Evolutionary conservation across 805 yeast genomes (phyloP).

Genomic region (Monosporozyma unispora): DNA sequence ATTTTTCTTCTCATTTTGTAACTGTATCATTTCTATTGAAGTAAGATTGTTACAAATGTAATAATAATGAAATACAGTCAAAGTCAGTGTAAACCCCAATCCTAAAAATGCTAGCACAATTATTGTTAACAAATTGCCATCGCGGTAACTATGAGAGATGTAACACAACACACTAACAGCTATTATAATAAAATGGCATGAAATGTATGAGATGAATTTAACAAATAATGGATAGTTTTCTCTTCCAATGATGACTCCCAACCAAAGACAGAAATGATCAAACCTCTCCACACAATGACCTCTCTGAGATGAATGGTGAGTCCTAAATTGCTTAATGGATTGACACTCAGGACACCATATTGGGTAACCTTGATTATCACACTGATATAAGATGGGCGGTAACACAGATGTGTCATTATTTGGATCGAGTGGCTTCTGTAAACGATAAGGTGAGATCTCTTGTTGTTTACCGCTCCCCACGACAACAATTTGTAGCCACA

Average conservation of each 20-base stretch:
- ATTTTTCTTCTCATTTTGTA: neutral
- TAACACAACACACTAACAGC: constrained; percentile 32
- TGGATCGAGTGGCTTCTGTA: constrained; percentile 1
- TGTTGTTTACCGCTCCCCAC: constrained; percentile 25
- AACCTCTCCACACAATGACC: constrained; percentile 58
- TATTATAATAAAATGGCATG: constrained; percentile 32
- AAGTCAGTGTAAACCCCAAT: constrained; percentile 33
- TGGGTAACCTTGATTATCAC: constrained; percentile 70
- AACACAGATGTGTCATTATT: constrained; percentile 15
- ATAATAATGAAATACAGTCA: constrained; percentile 36
- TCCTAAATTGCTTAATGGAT: constrained; percentile 54
- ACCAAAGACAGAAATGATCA: constrained; percentile 80
- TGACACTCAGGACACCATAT: constrained; percentile 64
- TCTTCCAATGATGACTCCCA: constrained; percentile 65
- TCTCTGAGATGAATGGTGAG: constrained; percentile 56
- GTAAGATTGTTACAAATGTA: constrained; percentile 44
- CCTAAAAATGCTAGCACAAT: constrained; percentile 37
- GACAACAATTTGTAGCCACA: constrained; percentile 17
- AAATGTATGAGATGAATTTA: constrained; percentile 38
- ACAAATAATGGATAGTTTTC: constrained; percentile 53
- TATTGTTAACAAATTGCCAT: constrained; percentile 43
- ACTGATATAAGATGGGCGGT: constrained; percentile 53
- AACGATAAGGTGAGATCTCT: constrained; percentile 15
- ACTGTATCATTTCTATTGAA: constrained; percentile 38
- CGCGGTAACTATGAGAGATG: constrained; percentile 23